A percentile compares a stretch with the other conserved stretches of the same genome.
Conservation (phyloP, 1,139 yeast genomes). For the Blastobotrys proliferans region DNA sequence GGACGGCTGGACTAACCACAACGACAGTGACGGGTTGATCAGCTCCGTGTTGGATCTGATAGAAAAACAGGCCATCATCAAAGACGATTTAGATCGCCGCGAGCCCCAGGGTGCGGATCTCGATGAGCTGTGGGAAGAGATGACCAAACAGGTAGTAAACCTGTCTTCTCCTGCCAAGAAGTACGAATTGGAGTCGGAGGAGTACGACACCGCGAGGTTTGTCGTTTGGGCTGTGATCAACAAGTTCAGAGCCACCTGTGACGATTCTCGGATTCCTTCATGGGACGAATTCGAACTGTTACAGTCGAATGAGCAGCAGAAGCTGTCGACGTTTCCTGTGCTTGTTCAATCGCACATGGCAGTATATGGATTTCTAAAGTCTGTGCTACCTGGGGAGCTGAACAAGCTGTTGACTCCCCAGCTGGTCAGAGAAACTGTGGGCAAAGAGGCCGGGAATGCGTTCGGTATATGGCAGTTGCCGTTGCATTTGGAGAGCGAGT, state of each 20-base stretch:
- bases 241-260: constrained; percentile 16
- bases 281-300: constrained; percentile 42
- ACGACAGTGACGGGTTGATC: constrained; percentile 31
- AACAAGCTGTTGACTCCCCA: constrained; percentile 41
- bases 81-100: too few relatives aligned
- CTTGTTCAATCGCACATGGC: constrained; percentile 48
- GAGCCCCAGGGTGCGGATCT: constrained; percentile 1
- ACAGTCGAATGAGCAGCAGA: constrained; percentile 54
- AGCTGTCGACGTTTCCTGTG: constrained; percentile 47
- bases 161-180: neutral
- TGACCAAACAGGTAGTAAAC: neutral
- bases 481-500: constrained; percentile 49
- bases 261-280: too few relatives aligned
- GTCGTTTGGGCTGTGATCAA: constrained; percentile 31
- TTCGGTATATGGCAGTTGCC: constrained; percentile 66
- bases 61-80: constrained; percentile 22
- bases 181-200: constrained; percentile 36
- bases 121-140: constrained; percentile 27
- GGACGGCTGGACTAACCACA: constrained; percentile 34
- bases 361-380: constrained; percentile 48
- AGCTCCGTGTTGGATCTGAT: constrained; percentile 32
- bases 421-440: constrained; percentile 48
- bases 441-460: constrained; percentile 67
- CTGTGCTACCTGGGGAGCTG: constrained; percentile 41
- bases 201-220: constrained; percentile 40